A percentile compares a stretch with the other conserved stretches of the same genome.
These are phyloP conservation scores for Pneumocystis wakefieldiae DNA, from an alignment of 1,139 yeast species.

Conservation along the genomic window DNA sequence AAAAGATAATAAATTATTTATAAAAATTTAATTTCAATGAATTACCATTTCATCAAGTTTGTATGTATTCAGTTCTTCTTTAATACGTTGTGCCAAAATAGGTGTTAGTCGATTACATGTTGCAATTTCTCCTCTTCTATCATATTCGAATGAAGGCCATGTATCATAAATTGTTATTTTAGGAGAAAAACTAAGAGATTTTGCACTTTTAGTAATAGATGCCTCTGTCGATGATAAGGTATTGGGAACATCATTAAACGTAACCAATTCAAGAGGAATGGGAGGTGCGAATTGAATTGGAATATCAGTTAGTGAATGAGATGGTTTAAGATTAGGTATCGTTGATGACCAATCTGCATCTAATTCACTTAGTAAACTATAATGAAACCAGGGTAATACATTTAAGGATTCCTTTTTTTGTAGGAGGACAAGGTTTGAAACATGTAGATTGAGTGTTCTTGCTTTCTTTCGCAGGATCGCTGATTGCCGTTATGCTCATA, in stretches of 20 bases:
- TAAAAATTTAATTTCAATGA: slow-evolving; percentile 48
- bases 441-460: not conserved
- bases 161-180: slow-evolving; percentile 78
- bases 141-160: slow-evolving; percentile 70
- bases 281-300: slow-evolving; percentile 1
- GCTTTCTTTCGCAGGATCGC: not conserved
- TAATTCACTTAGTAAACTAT: not conserved
- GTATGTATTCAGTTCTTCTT: slow-evolving; percentile 66
- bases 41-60: slow-evolving; percentile 63
- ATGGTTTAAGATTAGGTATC: slow-evolving; percentile 1
- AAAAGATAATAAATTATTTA: slow-evolving; percentile 75
- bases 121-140: slow-evolving; percentile 83
- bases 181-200: slow-evolving; percentile 52
- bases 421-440: not conserved
- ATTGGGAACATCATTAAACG: not conserved
- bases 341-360: slow-evolving; percentile 5
- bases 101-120: slow-evolving; percentile 91
- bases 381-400: not conserved
- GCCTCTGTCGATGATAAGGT: not conserved
- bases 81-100: slow-evolving; percentile 68
- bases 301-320: slow-evolving; percentile 1
- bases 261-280: not conserved
- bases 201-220: not conserved
- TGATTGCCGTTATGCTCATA: not conserved
- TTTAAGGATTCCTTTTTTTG: not conserved